These are phyloP conservation scores for Dactylonectria macrodidyma DNA, from an alignment of 2,329 filamentous ascomycete genomes.

Conservation along the genomic window DNA sequence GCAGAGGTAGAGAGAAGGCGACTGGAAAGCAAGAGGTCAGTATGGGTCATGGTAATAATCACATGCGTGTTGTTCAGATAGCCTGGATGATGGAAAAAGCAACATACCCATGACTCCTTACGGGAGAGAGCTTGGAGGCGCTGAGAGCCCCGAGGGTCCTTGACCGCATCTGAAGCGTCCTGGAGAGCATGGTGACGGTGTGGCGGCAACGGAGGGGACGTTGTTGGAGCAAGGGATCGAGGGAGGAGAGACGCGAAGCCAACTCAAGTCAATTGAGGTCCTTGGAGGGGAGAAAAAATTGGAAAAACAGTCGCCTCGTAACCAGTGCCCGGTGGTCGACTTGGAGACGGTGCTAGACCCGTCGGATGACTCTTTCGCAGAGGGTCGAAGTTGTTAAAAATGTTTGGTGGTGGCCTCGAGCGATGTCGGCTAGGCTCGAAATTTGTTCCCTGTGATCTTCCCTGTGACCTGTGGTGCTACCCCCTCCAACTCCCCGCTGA, in stretches of 20 bases:
- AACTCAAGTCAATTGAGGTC: slow-evolving; percentile 41
- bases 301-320: slow-evolving; percentile 29
- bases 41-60: not conserved
- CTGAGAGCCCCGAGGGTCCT: slow-evolving; percentile 48
- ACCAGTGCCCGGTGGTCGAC: slow-evolving; percentile 28
- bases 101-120: slow-evolving; percentile 48
- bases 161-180: slow-evolving; percentile 47
- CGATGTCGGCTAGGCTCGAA: slow-evolving; percentile 50
- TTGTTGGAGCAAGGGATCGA: slow-evolving; percentile 12
- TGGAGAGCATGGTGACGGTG: slow-evolving; percentile 48
- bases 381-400: slow-evolving; percentile 36
- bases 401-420: slow-evolving; percentile 46
- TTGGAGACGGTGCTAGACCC: slow-evolving; percentile 12
- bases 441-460: slow-evolving; percentile 40
- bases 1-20: slow-evolving; percentile 67
- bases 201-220: slow-evolving; percentile 15
- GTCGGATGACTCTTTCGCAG: slow-evolving; percentile 18
- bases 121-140: slow-evolving; percentile 31
- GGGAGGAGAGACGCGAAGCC: slow-evolving; percentile 9
- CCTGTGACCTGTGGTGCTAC: slow-evolving; percentile 57
- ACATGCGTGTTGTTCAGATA: not conserved
- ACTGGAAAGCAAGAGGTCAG: slow-evolving; percentile 50
- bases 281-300: slow-evolving; percentile 27
- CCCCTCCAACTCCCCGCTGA: slow-evolving; percentile 33
- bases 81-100: not conserved